These are phyloP conservation scores for Dendrocalamus sinicus DNA, from an alignment of 176 grass and related monocot species.

Conservation along the genomic window DNA sequence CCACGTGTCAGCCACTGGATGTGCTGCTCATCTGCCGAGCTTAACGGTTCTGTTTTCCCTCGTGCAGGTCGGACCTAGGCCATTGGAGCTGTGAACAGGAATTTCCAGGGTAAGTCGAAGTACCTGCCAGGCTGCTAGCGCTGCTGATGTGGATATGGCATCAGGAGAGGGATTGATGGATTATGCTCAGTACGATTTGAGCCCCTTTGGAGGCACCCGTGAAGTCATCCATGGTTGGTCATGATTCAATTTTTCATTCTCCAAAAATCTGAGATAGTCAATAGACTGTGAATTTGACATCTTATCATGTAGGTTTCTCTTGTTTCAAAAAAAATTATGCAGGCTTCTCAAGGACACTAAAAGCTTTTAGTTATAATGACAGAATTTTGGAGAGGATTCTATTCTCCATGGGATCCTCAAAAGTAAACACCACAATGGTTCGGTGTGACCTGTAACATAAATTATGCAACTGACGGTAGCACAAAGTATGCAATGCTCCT, in stretches of 20 bases:
- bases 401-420: background rate
- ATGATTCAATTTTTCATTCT: background rate
- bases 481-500: background rate
- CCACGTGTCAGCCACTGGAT: conserved; percentile 15
- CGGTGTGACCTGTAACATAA: background rate
- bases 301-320: background rate
- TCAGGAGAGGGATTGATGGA: background rate
- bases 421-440: background rate
- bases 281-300: background rate
- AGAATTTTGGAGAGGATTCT: background rate
- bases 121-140: background rate
- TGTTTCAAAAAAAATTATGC: too few species aligned
- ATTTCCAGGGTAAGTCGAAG: conserved; percentile 7
- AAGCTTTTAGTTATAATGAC: background rate
- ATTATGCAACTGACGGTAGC: background rate
- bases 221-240: background rate
- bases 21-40: background rate
- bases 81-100: background rate
- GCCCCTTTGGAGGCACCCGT: background rate
- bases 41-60: background rate
- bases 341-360: background rate
- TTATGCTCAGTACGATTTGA: background rate
- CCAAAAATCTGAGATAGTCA: background rate
- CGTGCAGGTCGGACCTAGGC: background rate
- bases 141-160: conserved; percentile 20